Percentiles rank a stretch among this genome's conserved stretches.
Evolutionary conservation across 305 asterid species (phyloP).

Genomic region (Fraxinus paxiana): DNA sequence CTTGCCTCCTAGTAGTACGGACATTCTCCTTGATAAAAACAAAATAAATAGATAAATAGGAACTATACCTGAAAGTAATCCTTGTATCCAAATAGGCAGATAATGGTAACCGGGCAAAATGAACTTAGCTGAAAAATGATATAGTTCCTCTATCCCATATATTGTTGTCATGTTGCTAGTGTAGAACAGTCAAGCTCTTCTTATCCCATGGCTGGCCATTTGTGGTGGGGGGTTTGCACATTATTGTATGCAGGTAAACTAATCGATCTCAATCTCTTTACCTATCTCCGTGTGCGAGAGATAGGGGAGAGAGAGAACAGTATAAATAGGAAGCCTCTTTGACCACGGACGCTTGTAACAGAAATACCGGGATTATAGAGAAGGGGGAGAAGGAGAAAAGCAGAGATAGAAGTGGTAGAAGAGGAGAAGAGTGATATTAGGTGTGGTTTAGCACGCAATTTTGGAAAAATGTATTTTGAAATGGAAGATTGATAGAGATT

Average conservation of each 20-base stretch:
- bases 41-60: not conserved
- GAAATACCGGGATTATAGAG: not conserved
- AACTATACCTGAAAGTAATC: not conserved
- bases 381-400: not conserved
- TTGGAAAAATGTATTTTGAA: too few relatives aligned
- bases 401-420: not conserved
- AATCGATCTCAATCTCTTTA: not conserved
- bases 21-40: not conserved
- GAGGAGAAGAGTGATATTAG: not conserved
- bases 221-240: not conserved
- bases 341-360: not conserved
- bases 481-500: too few relatives aligned
- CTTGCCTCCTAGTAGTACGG: not conserved
- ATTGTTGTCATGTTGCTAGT: not conserved
- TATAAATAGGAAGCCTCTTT: not conserved
- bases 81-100: not conserved
- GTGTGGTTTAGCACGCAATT: too few relatives aligned
- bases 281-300: not conserved
- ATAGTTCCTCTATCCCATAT: not conserved
- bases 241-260: not conserved
- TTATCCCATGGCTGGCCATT: not conserved
- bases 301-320: not conserved
- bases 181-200: not conserved
- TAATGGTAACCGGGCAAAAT: not conserved
- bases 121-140: not conserved